Conservation (phyloP, 352 stramenopile genomes). For the Phytophthora sojae region DNA sequence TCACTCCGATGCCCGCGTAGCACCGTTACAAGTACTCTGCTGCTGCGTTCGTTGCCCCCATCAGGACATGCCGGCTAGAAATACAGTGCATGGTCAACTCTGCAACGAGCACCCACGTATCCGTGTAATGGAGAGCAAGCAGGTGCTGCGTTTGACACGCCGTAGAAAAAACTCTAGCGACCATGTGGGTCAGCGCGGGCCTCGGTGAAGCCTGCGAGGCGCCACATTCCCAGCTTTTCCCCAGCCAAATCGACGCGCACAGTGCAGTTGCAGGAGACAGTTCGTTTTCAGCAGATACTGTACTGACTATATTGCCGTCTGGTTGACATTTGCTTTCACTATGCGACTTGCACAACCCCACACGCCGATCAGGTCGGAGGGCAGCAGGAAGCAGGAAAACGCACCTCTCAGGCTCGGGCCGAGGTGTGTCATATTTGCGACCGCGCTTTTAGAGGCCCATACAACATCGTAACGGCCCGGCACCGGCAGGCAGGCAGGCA, state of each 20-base stretch:
- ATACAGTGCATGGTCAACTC: no score
- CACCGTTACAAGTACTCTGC: not conserved
- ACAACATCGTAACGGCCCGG: conserved; percentile 21
- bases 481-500: no score
- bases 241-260: no score
- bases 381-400: no score
- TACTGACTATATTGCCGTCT: conserved; percentile 13
- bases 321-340: conserved; percentile 29
- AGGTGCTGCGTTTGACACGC: not conserved
- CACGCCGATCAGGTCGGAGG: no score
- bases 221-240: conserved; percentile 7
- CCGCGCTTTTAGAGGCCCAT: not conserved
- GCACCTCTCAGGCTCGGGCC: no score
- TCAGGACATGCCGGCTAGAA: no score
- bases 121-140: no score
- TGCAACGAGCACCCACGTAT: not conserved
- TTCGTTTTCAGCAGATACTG: conserved; percentile 22
- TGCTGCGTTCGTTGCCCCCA: no score
- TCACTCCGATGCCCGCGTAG: no score
- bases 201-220: conserved; percentile 16
- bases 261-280: conserved; percentile 21
- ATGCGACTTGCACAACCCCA: conserved; percentile 3
- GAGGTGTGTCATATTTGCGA: conserved; percentile 6
- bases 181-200: conserved; percentile 2
- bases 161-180: conserved; percentile 6